Percentiles rank a stretch among this genome's conserved stretches.
phyloP scores from a whole-genome alignment of 495 filamentous ascomycete species.

The Amniculicola lignicola region DNA sequence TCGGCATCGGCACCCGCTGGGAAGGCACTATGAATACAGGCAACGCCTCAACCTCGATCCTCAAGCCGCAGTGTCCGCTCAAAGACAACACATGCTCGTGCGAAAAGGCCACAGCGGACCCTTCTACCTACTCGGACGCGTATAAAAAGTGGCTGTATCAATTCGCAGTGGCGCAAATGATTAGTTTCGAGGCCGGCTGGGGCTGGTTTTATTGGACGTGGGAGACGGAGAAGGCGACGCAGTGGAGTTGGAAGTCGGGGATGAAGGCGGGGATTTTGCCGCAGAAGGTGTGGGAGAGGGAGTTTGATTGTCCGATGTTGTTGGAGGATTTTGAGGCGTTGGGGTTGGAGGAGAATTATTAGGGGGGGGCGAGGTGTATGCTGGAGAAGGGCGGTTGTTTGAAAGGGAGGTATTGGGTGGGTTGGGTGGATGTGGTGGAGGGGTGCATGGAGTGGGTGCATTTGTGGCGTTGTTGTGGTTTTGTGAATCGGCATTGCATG shows the following conservation, averaged over 20 bases:
- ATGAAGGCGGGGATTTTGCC: constrained; percentile 82
- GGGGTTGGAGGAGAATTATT: constrained; percentile 69
- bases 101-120: constrained; percentile 67
- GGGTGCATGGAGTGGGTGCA: neutral
- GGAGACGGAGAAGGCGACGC: constrained; percentile 71
- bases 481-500: too few relatives aligned
- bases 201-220: constrained; percentile 99
- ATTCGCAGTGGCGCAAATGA: constrained; percentile 96
- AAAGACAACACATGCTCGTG: constrained; percentile 64
- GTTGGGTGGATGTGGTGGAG: neutral
- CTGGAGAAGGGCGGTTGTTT: neutral
- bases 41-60: constrained; percentile 53
- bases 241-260: constrained; percentile 93
- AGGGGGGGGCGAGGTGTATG: constrained; percentile 2
- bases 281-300: constrained; percentile 66
- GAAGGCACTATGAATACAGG: constrained; percentile 69
- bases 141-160: constrained; percentile 86
- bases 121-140: constrained; percentile 58
- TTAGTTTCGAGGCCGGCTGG: constrained; percentile 81
- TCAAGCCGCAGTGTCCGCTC: constrained; percentile 68
- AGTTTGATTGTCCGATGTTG: constrained; percentile 67
- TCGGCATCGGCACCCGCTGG: constrained; percentile 85
- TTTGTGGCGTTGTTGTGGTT: too few relatives aligned
- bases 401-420: neutral
- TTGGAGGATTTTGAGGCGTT: constrained; percentile 68